These are phyloP conservation scores for Yamadazyma dendronema DNA, from an alignment of 1,139 yeast genomes.

Conservation along the genomic window DNA sequence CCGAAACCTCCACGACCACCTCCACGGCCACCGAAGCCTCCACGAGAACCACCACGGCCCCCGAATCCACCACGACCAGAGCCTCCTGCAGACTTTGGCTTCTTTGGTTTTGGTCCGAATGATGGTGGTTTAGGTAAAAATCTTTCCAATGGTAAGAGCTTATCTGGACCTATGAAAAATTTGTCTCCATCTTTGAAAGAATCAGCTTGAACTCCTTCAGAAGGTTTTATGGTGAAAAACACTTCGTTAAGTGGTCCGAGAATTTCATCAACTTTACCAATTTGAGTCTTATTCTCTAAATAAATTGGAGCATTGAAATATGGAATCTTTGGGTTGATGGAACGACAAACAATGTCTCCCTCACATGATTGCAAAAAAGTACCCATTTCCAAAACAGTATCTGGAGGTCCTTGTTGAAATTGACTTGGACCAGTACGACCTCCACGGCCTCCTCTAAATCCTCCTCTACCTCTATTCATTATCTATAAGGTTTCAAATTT, in stretches of 20 bases:
- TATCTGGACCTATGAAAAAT: constrained; percentile 93
- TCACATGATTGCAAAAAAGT: constrained; percentile 89
- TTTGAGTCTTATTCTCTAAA: constrained; percentile 89
- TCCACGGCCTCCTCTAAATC: constrained; percentile 67
- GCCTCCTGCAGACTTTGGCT: constrained; percentile 54
- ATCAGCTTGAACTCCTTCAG: constrained; percentile 92
- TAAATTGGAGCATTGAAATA: constrained; percentile 98
- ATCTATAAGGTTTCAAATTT: constrained; percentile 6
- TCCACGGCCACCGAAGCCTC: constrained; percentile 26
- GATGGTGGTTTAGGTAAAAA: constrained; percentile 90
- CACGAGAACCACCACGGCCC: constrained; percentile 22
- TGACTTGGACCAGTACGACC: constrained; percentile 54
- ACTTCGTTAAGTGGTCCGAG: constrained; percentile 97
- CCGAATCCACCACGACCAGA: constrained; percentile 36
- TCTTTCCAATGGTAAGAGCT: constrained; percentile 91
- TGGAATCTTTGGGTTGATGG: constrained; percentile 91
- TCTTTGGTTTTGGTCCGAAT: constrained; percentile 74
- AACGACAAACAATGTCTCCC: constrained; percentile 95
- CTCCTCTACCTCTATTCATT: constrained; percentile 70
- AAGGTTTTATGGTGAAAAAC: constrained; percentile 90
- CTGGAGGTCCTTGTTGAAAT: constrained; percentile 88
- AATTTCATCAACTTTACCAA: constrained; percentile 98
- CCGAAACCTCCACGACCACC: constrained; percentile 38
- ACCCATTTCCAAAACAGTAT: constrained; percentile 92
- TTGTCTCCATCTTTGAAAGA: constrained; percentile 96